A percentile compares a stretch with the other conserved stretches of the same genome.
Evolutionary conservation across 176 grass and related monocot species (phyloP).

Genomic region (Triticum urartu): DNA sequence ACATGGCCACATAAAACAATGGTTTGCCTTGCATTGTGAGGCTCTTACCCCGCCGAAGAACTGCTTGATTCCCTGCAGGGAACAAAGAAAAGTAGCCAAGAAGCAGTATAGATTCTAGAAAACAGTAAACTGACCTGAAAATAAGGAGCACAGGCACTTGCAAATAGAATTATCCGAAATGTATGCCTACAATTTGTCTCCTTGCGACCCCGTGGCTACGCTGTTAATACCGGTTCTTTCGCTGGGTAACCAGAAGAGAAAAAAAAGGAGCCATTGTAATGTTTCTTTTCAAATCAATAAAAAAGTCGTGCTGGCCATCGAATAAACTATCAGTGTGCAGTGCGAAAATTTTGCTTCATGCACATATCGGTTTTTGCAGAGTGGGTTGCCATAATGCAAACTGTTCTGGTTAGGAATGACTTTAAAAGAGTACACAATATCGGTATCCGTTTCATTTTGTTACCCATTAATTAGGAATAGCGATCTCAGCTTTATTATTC

Average conservation of each 20-base stretch:
- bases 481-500: not conserved
- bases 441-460: not conserved
- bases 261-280: not conserved
- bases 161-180: not conserved
- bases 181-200: not conserved
- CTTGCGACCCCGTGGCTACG: not conserved
- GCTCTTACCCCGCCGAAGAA: conserved; percentile 87
- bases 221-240: not conserved
- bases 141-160: not conserved
- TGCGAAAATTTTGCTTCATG: not conserved
- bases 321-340: not conserved
- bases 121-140: conserved; percentile 57
- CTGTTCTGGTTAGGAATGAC: not conserved
- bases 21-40: conserved; percentile 85
- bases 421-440: not conserved
- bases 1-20: not conserved
- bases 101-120: conserved; percentile 30
- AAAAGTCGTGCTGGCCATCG: not conserved
- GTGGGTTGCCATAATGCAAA: not conserved
- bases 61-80: conserved; percentile 90
- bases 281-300: not conserved
- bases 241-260: not conserved
- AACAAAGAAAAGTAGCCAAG: conserved; percentile 95
- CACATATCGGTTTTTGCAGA: conserved; percentile 5
- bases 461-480: not conserved